A percentile compares a stretch with the other conserved stretches of the same genome.
phyloP scores from a whole-genome alignment of 306 rosid species.

The Arachis stenosperma region DNA sequence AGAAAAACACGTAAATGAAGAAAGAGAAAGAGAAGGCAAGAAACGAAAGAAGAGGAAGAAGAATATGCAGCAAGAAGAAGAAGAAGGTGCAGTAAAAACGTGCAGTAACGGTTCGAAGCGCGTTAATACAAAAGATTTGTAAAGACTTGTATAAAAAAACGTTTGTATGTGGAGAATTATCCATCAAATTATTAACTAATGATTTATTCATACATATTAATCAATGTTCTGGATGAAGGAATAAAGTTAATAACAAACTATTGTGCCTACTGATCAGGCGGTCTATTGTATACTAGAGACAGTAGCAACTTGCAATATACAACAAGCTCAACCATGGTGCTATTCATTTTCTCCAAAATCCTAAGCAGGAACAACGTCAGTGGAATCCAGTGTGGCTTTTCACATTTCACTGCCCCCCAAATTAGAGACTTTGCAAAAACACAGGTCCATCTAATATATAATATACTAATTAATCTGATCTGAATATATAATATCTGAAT shows the following conservation, averaged over 20 bases:
- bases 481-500: too few species aligned
- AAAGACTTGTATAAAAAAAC: too few species aligned
- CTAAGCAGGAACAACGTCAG: conserved; percentile 45
- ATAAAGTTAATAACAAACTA: not conserved
- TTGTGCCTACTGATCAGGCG: conserved; percentile 51
- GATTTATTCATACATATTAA: not conserved
- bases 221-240: not conserved
- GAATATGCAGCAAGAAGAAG: too few species aligned
- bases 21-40: too few species aligned
- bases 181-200: too few species aligned
- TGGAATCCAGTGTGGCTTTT: conserved; percentile 72
- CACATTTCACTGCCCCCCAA: conserved; percentile 54
- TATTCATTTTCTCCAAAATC: conserved; percentile 64
- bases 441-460: conserved; percentile 50
- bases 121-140: too few species aligned
- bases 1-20: too few species aligned
- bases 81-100: too few species aligned
- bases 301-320: conserved; percentile 77
- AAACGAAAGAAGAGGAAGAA: too few species aligned
- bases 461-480: too few species aligned
- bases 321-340: conserved; percentile 65
- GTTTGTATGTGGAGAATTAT: too few species aligned
- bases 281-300: conserved; percentile 73
- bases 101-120: too few species aligned
- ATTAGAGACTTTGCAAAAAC: conserved; percentile 70